These are phyloP conservation scores for Colletotrichum tanaceti DNA, from an alignment of 2,329 filamentous ascomycete species.

Conservation along the genomic window DNA sequence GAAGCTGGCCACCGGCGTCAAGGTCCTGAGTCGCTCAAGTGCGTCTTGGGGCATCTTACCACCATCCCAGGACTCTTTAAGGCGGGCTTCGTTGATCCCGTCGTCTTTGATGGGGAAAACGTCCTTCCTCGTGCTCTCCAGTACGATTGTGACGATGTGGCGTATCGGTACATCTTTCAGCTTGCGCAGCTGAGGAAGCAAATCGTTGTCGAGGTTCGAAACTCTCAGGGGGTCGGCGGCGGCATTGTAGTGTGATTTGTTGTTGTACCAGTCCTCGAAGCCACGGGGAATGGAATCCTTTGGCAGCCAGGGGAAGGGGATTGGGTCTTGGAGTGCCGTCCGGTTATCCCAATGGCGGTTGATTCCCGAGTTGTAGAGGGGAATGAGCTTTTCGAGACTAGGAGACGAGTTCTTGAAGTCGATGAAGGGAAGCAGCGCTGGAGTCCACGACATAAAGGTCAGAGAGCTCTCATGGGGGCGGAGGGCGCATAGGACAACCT, in stretches of 20 bases:
- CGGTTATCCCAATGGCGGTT: conserved; percentile 46
- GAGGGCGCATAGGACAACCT: conserved; percentile 29
- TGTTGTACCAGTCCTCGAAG: conserved; percentile 47
- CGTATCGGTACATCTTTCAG: conserved; percentile 46
- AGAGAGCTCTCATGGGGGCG: conserved; percentile 49
- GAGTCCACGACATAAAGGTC: conserved; percentile 52
- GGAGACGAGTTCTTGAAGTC: conserved; percentile 48
- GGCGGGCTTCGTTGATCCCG: conserved; percentile 45
- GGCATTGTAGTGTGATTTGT: conserved; percentile 47
- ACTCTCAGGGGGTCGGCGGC: conserved; percentile 48
- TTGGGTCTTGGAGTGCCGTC: conserved; percentile 45
- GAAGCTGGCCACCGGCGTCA: conserved; percentile 41
- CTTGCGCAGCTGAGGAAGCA: conserved; percentile 41
- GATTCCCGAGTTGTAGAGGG: conserved; percentile 43
- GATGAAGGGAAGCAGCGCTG: conserved; percentile 49
- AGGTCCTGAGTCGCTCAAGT: conserved; percentile 42
- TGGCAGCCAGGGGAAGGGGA: conserved; percentile 46
- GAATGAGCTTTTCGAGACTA: conserved; percentile 43
- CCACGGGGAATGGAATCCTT: conserved; percentile 33
- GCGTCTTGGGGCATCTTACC: conserved; percentile 46
- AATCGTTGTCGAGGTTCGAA: conserved; percentile 47
- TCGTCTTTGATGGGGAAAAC: conserved; percentile 51
- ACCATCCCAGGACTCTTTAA: conserved; percentile 42
- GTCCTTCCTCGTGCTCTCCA: conserved; percentile 52
- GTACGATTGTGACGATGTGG: conserved; percentile 51